Evolutionary conservation across 306 rosid genomes (phyloP).

Genomic region (Pterocarpus macrocarpus): DNA sequence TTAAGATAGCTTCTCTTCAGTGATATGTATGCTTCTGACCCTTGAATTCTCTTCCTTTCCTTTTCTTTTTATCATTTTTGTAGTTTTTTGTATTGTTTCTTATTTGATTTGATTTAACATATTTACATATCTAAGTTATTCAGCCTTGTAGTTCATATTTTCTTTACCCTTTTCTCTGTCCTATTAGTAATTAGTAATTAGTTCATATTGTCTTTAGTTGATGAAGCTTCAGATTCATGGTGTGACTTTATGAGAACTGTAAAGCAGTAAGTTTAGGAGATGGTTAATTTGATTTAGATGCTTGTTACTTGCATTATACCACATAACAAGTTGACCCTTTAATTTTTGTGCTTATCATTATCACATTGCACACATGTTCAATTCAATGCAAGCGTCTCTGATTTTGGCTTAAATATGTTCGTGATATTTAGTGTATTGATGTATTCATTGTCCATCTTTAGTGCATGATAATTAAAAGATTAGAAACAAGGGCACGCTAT

Average conservation of each 20-base stretch:
- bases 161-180: slow-evolving; percentile 16
- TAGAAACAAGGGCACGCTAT: neutral
- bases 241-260: slow-evolving; percentile 22
- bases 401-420: slow-evolving; percentile 31
- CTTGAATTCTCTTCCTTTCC: slow-evolving; percentile 4
- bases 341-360: neutral
- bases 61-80: neutral
- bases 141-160: slow-evolving; percentile 22
- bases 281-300: neutral
- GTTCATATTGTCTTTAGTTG: slow-evolving; percentile 16
- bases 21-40: slow-evolving; percentile 50
- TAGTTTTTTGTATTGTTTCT: neutral
- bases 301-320: slow-evolving; percentile 3
- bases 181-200: neutral
- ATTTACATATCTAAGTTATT: neutral
- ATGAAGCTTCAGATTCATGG: slow-evolving; percentile 44
- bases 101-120: neutral
- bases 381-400: neutral
- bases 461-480: neutral
- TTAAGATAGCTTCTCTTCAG: slow-evolving; percentile 43
- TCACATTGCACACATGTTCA: slow-evolving; percentile 22
- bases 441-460: slow-evolving; percentile 6
- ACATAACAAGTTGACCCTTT: neutral
- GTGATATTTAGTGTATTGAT: neutral
- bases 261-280: slow-evolving; percentile 19